A percentile compares a stretch with the other conserved stretches of the same genome.
phyloP scores from a whole-genome alignment of 2,329 filamentous ascomycete genomes.

The Beauveria brongniartii region DNA sequence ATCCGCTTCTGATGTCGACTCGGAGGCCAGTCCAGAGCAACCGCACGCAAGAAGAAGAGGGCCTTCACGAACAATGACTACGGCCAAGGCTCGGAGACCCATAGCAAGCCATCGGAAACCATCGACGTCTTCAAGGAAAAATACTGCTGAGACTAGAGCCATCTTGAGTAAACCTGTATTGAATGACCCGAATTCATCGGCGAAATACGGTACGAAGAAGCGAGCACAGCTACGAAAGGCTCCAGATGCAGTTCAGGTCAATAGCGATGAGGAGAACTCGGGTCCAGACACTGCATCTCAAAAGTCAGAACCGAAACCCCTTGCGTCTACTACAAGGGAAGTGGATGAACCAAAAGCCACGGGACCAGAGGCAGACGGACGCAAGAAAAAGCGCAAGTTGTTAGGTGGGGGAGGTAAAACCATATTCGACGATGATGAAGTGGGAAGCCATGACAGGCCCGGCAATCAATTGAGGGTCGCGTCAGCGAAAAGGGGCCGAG shows the following conservation, averaged over 20 bases:
- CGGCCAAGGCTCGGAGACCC: not conserved
- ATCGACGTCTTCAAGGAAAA: not conserved
- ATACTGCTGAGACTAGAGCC: too few relatives aligned
- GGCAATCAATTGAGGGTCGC: not conserved
- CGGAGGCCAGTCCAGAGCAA: not conserved
- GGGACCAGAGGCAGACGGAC: slow-evolving; percentile 25
- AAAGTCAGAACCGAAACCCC: not conserved
- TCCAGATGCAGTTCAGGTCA: not conserved
- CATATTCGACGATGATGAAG: slow-evolving; percentile 60
- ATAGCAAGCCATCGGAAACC: not conserved
- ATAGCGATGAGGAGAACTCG: not conserved
- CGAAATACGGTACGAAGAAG: not conserved
- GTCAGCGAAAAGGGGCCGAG: slow-evolving; percentile 15
- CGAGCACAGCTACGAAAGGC: not conserved
- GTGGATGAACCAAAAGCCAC: slow-evolving; percentile 13
- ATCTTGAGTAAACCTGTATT: not conserved
- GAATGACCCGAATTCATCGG: not conserved
- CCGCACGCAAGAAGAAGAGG: not conserved
- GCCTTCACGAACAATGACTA: not conserved
- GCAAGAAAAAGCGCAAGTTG: slow-evolving; percentile 67
- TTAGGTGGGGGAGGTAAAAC: slow-evolving; percentile 55
- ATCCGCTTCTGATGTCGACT: not conserved
- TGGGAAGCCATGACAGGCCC: not conserved
- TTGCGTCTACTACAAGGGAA: not conserved
- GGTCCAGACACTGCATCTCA: not conserved